Percentiles rank a stretch among this genome's conserved stretches.
phyloP scores from a whole-genome alignment of 2,329 filamentous ascomycete species.

The Cercospora zeae-maydis region DNA sequence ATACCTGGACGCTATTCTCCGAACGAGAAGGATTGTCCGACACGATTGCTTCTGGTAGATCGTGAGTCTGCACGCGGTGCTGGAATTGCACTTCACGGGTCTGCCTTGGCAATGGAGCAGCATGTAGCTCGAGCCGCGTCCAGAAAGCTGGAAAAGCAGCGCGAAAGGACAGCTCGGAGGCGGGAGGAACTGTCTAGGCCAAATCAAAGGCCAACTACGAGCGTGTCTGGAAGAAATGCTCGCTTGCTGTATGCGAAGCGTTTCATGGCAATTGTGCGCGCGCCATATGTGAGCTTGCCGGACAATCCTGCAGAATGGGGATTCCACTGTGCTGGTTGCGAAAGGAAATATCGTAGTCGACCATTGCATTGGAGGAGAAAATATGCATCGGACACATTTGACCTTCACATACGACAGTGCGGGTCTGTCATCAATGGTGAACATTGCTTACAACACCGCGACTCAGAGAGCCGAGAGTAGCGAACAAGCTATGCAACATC shows the following conservation, averaged over 20 bases:
- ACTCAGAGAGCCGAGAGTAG: neutral
- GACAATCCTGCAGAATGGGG: neutral
- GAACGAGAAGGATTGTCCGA: neutral
- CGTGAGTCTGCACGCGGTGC: slow-evolving; percentile 14
- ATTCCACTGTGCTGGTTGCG: neutral
- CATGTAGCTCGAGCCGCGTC: neutral
- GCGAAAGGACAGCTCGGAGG: neutral
- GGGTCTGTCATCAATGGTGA: neutral
- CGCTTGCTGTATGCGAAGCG: neutral
- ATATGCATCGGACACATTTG: neutral
- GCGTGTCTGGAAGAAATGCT: neutral
- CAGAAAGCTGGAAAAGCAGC: neutral
- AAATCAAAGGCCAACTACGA: neutral
- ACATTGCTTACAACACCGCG: neutral
- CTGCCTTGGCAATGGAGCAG: slow-evolving; percentile 14
- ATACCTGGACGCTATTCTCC: neutral
- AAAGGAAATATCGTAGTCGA: neutral
- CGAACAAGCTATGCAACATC: neutral
- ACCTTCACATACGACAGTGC: neutral
- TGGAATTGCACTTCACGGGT: slow-evolving; percentile 20
- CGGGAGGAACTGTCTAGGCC: neutral
- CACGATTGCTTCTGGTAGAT: slow-evolving; percentile 1
- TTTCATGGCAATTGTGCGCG: neutral
- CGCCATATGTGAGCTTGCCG: neutral
- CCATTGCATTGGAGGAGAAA: neutral